These are phyloP conservation scores for Filobasidium wieringae DNA, from an alignment of 768 basidiomycete genomes.

Conservation along the genomic window DNA sequence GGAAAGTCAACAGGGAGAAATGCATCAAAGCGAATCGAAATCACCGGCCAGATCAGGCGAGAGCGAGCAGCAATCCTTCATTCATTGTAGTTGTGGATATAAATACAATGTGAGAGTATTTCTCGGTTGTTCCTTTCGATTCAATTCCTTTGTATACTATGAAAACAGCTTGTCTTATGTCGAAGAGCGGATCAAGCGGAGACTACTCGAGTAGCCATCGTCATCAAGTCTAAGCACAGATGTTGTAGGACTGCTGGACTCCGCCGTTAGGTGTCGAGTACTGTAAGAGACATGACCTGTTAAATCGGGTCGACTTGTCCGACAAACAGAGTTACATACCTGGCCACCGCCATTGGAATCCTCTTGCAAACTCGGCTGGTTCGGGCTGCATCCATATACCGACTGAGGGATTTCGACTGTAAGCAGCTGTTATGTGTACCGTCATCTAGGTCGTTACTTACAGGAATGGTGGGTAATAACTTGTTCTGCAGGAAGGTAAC, in stretches of 20 bases:
- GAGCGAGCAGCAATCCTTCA: no score
- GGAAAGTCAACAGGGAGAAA: no score
- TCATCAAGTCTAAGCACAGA: no score
- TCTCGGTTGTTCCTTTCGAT: no score
- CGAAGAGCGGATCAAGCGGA: no score
- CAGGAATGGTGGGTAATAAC: constrained; percentile 5
- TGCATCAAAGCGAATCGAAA: no score
- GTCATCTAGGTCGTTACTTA: background rate
- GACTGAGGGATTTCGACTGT: background rate
- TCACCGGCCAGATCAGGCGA: no score
- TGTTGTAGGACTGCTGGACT: background rate
- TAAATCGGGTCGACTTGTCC: background rate
- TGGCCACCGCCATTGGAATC: background rate
- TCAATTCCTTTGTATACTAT: no score
- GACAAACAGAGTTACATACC: background rate
- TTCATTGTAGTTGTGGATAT: no score
- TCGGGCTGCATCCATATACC: background rate
- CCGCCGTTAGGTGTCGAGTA: background rate
- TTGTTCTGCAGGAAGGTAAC: constrained; percentile 4
- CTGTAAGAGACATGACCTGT: background rate
- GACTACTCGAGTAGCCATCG: no score
- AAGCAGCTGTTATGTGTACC: background rate
- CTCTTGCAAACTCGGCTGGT: background rate
- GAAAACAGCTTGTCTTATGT: no score
- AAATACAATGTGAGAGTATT: no score